Conservation (phyloP, 2,329 filamentous ascomycete species). For the Cytospora piceicola region DNA sequence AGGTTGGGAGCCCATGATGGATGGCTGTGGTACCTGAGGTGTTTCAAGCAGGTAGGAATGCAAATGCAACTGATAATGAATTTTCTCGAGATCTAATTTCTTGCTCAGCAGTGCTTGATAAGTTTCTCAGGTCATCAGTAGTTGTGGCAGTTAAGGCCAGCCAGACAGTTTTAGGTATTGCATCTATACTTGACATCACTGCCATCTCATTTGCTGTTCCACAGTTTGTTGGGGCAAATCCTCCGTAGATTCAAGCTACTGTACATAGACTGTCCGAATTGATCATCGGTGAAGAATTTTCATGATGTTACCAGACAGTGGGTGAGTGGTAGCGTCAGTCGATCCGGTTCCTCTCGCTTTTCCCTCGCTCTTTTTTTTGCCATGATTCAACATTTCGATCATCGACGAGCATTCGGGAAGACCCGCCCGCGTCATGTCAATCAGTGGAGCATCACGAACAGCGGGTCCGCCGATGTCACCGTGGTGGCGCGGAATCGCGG, state of each 20-base stretch:
- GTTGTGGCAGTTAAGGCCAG: not conserved
- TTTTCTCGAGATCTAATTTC: no score
- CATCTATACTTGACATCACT: not conserved
- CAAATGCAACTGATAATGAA: no score
- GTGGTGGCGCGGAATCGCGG: not conserved
- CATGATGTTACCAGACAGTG: not conserved
- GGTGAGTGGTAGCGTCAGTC: not conserved
- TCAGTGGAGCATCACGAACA: not conserved
- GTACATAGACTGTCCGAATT: not conserved
- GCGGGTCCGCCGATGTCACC: not conserved
- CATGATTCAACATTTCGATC: not conserved
- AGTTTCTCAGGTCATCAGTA: not conserved
- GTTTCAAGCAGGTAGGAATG: no score
- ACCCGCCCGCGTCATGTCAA: not conserved
- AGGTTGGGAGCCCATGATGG: constrained; percentile 26
- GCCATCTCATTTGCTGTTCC: not conserved
- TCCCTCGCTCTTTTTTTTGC: not conserved
- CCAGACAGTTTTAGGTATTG: not conserved
- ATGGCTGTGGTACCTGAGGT: not conserved
- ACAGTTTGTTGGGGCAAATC: not conserved
- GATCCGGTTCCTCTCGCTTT: not conserved
- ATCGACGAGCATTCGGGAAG: not conserved
- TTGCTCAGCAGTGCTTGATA: not conserved
- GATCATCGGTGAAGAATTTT: not conserved
- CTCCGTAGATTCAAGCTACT: not conserved